These are phyloP conservation scores for Periconia digitata DNA, from an alignment of 2,329 filamentous ascomycete genomes.

Conservation along the genomic window DNA sequence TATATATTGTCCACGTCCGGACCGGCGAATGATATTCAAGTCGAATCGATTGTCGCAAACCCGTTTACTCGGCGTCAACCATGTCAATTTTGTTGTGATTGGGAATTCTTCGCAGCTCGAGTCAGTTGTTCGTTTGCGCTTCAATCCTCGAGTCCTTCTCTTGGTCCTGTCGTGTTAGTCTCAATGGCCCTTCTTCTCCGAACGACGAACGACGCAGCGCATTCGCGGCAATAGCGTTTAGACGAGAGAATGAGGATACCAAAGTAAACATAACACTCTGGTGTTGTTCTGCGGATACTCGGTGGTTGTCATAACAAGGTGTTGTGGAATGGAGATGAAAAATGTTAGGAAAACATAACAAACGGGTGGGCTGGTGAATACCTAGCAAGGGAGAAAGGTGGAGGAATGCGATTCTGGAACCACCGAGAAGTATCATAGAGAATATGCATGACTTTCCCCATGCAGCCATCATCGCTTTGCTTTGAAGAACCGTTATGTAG, in stretches of 20 bases:
- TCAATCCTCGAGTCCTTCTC: too few species aligned
- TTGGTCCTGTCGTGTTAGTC: too few species aligned
- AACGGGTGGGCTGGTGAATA: slow-evolving; percentile 1
- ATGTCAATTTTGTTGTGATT: too few species aligned
- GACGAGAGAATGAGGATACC: slow-evolving; percentile 9
- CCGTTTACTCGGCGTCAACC: too few species aligned
- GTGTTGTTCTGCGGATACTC: slow-evolving; percentile 30
- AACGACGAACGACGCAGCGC: slow-evolving; percentile 22
- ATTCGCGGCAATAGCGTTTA: slow-evolving; percentile 16
- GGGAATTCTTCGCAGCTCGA: too few species aligned
- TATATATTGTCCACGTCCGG: neutral
- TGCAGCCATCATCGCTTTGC: too few species aligned
- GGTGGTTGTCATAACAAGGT: slow-evolving; percentile 37
- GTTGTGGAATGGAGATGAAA: slow-evolving; percentile 40
- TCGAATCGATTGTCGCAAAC: neutral
- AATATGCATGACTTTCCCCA: too few species aligned
- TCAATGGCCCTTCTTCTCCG: slow-evolving; percentile 3
- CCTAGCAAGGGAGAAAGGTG: slow-evolving; percentile 26
- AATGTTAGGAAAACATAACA: slow-evolving; percentile 32
- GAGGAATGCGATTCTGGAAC: slow-evolving; percentile 34
- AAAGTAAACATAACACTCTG: slow-evolving; percentile 34
- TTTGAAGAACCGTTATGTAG: too few species aligned
- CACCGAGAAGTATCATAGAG: too few species aligned
- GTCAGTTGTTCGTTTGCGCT: too few species aligned
- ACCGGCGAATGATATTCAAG: neutral